Base-by-base conservation (phyloP, 2,329 filamentous ascomycete genomes). In the Talaromyces sp. region DNA sequence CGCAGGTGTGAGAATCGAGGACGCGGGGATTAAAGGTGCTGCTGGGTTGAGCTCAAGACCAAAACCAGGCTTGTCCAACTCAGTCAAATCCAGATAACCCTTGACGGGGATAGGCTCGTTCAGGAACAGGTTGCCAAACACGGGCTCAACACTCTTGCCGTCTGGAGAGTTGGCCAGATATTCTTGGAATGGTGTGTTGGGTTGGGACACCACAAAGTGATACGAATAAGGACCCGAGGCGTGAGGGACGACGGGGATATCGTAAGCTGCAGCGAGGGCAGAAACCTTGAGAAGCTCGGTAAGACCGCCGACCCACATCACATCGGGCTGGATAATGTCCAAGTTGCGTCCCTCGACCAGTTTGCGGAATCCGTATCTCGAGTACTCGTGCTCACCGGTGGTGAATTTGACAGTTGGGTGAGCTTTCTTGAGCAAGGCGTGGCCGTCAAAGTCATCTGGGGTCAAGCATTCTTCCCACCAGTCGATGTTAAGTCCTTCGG, bases 401-500 rank as follows among this genome's bases (percentile, higher is more conserved):
- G 93, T 97, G 81, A 97, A 97, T 77, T 96, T 96, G 77, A 93
- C 82, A 2, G 88, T 89, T 0, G 93, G 93, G 73, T 96, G 92
- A 1, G 93, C 93, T 56, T 88, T 87, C 83, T 97, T 97, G 79
- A 97, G 87, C 73, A 92, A 86, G 66, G 87, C 89, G 70, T 96
- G 96, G 61, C 93, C 93, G 70, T 96, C 93, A 55, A 90, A 91
- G 79, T 97, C 93, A 75, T 97, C 93, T 11, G 93, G 93, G 32
- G 88, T 90, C 65, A 97, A 80, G 66, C 92, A 96, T 80, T 97
- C 93, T 80, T 97, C 93, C 92, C 92, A 96, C 93, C 93, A 97
- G 80, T 96, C 92, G 74, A 97, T 93, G 75, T 93, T 85, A 67
- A 96, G 84, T 67, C 92, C 87, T 68, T 89, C 84, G 71, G 88